Evolutionary conservation across 805 yeast species (phyloP), one percentile per base, ranked within the genome.

Genomic region (Wickerhamiella brachini): DNA sequence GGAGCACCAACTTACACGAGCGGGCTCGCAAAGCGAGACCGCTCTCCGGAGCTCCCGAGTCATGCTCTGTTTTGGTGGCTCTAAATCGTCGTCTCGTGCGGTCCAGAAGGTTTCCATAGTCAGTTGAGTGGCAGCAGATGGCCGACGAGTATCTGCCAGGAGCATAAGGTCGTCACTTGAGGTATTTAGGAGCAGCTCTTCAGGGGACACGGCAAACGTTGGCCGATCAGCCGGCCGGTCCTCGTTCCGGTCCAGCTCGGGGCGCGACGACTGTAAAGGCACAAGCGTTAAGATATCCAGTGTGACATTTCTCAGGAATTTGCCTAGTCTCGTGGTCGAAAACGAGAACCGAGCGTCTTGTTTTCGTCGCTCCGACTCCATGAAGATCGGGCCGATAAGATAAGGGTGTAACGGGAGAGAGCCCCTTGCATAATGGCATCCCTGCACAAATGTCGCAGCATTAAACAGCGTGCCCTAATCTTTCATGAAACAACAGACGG

Each of bases 41-140:
- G 18, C 17, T 17, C 7, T 12, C 12, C 44, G 23, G 22, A 21
- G 42, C 20, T 21, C 18, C 10, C 34, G 37, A 17, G 22, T 21
- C 9, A 17, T 18, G 23, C 44, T 15, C 4, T 37, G 31, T 21
- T 37, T 50, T n/a, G 10, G 20, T 20, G 41, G 20, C 20, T n/a
- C 17, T 20, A n/a, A 2, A 17, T 37, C 18, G 20, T 15, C 41
- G 5, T 37, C 41, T 9, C 7, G 3, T 9, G 41, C 41, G 13
- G 46, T 44, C 46, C 46, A 44, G 20, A 44, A 44, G 20, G 46
- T 44, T 9, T 44, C 46, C 46, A 21, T 22, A 12, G 46, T 44
- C 20, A 23, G 3, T 24, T 44, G 46, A 15, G 29, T 44, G 20
- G 15, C 41, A n/a, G 20, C 41, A 4, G 41, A 37, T 2, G 41